Evolutionary conservation across 129 eudicot species (phyloP), one percentile per base, ranked within the genome.

Genomic region (Sambucus nigra): DNA sequence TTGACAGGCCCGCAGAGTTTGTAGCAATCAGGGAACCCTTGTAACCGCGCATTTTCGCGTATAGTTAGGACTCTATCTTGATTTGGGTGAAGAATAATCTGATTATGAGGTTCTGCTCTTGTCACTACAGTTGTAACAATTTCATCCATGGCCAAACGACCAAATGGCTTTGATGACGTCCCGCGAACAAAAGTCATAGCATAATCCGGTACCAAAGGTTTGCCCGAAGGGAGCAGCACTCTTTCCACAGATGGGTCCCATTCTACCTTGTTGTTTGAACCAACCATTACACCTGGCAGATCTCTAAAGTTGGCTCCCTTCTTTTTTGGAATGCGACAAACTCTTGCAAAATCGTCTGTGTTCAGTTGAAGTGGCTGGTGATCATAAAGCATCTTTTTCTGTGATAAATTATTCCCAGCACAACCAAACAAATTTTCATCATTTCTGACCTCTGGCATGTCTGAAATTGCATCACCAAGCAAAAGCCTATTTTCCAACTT

Each of bases 381-480:
- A 64, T 92, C 99, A 42, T 55, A 82, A 12, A 92, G 53, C 92
- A 58, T 72, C 40, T 38, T 86, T 86, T 17, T 61, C 51, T 54
- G 82, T n/a, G n/a, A n/a, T n/a, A n/a, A n/a, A n/a, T n/a, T n/a
- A n/a, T n/a, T n/a, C n/a, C n/a, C n/a, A n/a, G n/a, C n/a, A n/a
- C 19, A 15, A 44, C 0, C 5, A 7, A 42, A 27, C 0, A 40
- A 2, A 39, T 20, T 6, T 13, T 26, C 14, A 27, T 32, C 2
- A 15, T 16, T 42, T 15, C 73, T 26, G 77, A 87, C 96, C 6
- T 71, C 59, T 5, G 94, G 94, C 25, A 88, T 89, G 53, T 88
- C 96, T 29, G 94, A 80, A 46, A 83, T 71, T 2, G 94, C 94
- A 61, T 88, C 91, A 0, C 57, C 70, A 15, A 88, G 80, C 7